Evolutionary conservation across 768 basidiomycete species (phyloP), one percentile per base, ranked within the genome.

Genomic region (Crucibulum laeve): DNA sequence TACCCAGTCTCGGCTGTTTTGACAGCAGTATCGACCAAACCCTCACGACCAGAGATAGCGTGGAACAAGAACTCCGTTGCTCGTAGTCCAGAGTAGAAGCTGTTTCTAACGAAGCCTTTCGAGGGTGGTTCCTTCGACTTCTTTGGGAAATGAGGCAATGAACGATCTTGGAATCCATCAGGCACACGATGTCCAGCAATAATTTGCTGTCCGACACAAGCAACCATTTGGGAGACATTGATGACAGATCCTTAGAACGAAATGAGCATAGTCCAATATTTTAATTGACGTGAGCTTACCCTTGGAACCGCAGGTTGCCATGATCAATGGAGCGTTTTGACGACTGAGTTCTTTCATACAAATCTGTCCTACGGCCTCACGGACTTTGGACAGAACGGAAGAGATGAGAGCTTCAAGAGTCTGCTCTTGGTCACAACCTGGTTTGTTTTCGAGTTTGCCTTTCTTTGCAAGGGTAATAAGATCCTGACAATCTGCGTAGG

Each of bases 1-100:
- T 99, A 99, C 32, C 96, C 96, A 1, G 96, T 99, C 65, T 99
- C 96, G 11, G 96, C 96, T 0, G 96, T 99, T 69, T 99, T 99
- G 65, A 99, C 96, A 19, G 96, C 96, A 0, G 96, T 99, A 68
- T 99, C 96, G 56, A 99, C 95, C 41, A 99, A 67, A 65, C 96
- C 96, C 69, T 98, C 96, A 55, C 96, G 86, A 45, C 96, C 96
- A 11, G 94, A 96, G 53, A 99, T 97, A 43, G 96, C 96, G 65
- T 99, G 96, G 73, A 98, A 98, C 42, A 99, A 62, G 69, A 99
- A 99, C 58, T 99, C 96, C 14, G 94, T 94, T 0, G 96, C 88
- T 0, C 78, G 71, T 25, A 99, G 69, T 7, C 96, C 96, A 4
- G 85, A 84, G 65, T 84, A 98, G 74, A 98, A 99, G 62, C 89